Evolutionary conservation across 192 early-diverging fungal species (phyloP).

Genomic region (Allomyces macrogynus): DNA sequence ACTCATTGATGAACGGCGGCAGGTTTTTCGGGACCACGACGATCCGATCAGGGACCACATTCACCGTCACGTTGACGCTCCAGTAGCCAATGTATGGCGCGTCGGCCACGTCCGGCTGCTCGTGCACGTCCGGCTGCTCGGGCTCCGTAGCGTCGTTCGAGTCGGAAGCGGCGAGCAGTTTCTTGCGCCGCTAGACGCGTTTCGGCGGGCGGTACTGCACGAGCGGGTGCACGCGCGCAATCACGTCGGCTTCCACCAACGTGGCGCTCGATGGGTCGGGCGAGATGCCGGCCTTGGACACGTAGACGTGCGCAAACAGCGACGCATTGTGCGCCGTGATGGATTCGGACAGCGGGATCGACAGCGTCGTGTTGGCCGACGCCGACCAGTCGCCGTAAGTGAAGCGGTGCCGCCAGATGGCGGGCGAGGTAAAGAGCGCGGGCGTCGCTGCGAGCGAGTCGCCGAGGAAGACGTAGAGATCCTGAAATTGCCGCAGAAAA

Average conservation of each 20-base stretch:
- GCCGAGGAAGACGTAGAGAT: too few species aligned
- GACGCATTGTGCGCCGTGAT: slow-evolving; percentile 22
- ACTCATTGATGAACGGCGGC: slow-evolving; percentile 1
- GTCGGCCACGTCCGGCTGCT: neutral
- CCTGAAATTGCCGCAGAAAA: too few species aligned
- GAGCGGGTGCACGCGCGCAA: slow-evolving; percentile 3
- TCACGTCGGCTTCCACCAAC: slow-evolving; percentile 18
- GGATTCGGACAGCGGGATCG: neutral
- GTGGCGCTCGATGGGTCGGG: slow-evolving; percentile 16
- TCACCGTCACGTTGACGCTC: slow-evolving; percentile 5
- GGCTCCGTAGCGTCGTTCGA: slow-evolving; percentile 28
- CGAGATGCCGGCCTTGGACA: slow-evolving; percentile 15
- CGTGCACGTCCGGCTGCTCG: slow-evolving; percentile 11
- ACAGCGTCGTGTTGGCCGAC: too few species aligned
- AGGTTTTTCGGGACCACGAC: slow-evolving; percentile 1
- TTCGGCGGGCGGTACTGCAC: neutral
- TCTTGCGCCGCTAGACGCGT: neutral
- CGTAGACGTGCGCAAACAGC: slow-evolving; percentile 38
- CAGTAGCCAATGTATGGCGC: slow-evolving; percentile 3
- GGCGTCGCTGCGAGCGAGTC: too few species aligned
- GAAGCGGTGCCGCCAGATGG: too few species aligned
- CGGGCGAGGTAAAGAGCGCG: too few species aligned
- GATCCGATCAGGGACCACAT: slow-evolving; percentile 11
- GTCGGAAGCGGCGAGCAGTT: slow-evolving; percentile 1
- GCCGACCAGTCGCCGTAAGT: too few species aligned